These are phyloP conservation scores for Zymoseptoria passerinii DNA, from an alignment of 2,329 filamentous ascomycete species.

Conservation along the genomic window DNA sequence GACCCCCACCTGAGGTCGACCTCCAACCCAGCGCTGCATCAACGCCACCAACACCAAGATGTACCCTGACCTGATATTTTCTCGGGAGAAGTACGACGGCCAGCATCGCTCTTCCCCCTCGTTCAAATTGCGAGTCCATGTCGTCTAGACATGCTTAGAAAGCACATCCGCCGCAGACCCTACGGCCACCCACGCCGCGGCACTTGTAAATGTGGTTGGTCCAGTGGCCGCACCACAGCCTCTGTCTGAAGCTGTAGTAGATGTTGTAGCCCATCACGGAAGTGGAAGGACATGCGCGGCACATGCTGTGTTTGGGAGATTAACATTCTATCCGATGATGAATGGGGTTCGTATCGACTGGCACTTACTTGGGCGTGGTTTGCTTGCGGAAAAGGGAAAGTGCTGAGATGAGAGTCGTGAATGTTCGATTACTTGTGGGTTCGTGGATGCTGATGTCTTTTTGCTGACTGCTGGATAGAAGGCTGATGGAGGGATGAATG, in stretches of 20 bases:
- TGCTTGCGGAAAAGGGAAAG: neutral
- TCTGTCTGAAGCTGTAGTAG: neutral
- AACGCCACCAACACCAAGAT: too few relatives aligned
- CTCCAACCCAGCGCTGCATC: too few relatives aligned
- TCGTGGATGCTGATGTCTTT: too few relatives aligned
- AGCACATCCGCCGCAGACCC: neutral
- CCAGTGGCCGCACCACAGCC: neutral
- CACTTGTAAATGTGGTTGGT: constrained; percentile 1
- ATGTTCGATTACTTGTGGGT: neutral
- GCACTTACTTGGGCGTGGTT: neutral
- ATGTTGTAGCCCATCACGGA: neutral
- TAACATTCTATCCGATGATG: neutral
- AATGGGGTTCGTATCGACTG: neutral
- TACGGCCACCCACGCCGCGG: neutral
- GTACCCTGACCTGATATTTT: neutral
- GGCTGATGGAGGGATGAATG: too few relatives aligned
- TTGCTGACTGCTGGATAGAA: too few relatives aligned
- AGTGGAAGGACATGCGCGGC: neutral
- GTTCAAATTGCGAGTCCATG: neutral
- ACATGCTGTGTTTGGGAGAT: neutral
- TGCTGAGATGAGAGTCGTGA: neutral
- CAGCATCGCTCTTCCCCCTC: neutral
- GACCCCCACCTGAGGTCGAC: too few relatives aligned
- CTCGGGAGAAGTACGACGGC: neutral
- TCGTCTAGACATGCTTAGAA: neutral